Base-by-base conservation (phyloP, 345 rosid genomes). In the Corchorus capsularis region DNA sequence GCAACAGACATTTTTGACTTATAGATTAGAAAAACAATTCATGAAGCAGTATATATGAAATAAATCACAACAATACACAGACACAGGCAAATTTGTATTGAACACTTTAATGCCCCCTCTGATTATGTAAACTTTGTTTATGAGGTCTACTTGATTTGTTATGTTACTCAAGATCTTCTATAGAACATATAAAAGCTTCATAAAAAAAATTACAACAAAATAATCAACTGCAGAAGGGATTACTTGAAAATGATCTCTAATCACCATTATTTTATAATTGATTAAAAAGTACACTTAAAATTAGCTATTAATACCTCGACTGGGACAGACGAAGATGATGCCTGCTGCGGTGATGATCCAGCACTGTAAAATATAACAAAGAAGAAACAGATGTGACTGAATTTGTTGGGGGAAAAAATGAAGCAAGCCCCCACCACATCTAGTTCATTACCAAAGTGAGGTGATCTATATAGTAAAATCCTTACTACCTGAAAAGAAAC, bases 241-340 rank as follows among this genome's bases (percentile, higher is more conserved):
- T 63, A 45, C 47, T 63, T 39, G 6, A 63, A 17, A 63, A 20
- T 16, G 46, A 13, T 63, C 14, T 63, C 6, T 34, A 37, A 39
- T 39, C 53, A 45, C n/a, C 35, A 11, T 12, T 66, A 45, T 66
- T 45, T 66, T 66, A 4, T 5, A 66, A 4, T 20, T 7, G n/a
- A 50, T 34, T n/a, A 6, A 46, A 6, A 22, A 45, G 0, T 20
- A 66, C 6, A 46, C 6, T 19, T 62, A 41, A 46, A 43, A 22
- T 46, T 67, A 46, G 4, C 34, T n/a, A 57, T 41, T 20, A 69
- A 27, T 84, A 90, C 94, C 94, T 90, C 89, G 39, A 77, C n/a
- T 35, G 78, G 59, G 57, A 79, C 50, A 22, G 86, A 83, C 11
- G 88, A 86, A 62, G 90, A 85, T 43, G 89, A 86, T 35, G 79